phyloP scores from a whole-genome alignment of 208 protist species.

The Angomonas desouzai region DNA sequence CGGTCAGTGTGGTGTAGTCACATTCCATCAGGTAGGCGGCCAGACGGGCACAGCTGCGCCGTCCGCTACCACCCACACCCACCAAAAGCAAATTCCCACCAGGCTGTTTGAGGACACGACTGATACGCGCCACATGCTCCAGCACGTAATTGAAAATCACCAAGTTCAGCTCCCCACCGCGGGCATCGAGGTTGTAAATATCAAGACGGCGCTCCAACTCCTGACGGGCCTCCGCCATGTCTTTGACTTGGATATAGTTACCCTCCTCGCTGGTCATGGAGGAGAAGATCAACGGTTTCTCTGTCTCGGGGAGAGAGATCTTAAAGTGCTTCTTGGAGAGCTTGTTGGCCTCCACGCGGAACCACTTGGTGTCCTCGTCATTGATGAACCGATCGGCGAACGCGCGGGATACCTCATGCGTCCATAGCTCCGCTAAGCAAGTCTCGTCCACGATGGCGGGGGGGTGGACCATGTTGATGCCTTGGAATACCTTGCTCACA shows the following conservation, averaged over 20 bases:
- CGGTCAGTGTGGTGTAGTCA: constrained; percentile 90
- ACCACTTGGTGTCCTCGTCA: constrained; percentile 90
- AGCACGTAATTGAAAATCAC: constrained; percentile 96
- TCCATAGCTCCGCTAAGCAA: constrained; percentile 85
- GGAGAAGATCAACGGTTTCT: constrained; percentile 62
- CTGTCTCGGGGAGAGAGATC: constrained; percentile 16
- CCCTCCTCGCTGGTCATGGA: constrained; percentile 82
- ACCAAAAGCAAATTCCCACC: constrained; percentile 94
- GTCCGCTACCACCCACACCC: constrained; percentile 96
- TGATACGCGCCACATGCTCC: constrained; percentile 95
- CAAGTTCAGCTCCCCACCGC: constrained; percentile 84
- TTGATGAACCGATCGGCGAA: constrained; percentile 95
- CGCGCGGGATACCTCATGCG: constrained; percentile 93
- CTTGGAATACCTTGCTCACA: constrained; percentile 93
- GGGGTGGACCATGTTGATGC: constrained; percentile 81
- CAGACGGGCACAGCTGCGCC: constrained; percentile 92
- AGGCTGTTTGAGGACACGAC: constrained; percentile 94
- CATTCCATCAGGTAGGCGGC: constrained; percentile 93
- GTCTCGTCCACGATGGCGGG: constrained; percentile 66
- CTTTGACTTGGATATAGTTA: constrained; percentile 85
- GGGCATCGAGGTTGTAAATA: constrained; percentile 80
- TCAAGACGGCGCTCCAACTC: constrained; percentile 86
- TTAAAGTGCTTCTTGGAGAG: constrained; percentile 84
- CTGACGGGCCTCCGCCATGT: constrained; percentile 64
- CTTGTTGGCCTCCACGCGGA: constrained; percentile 68